phyloP scores from a whole-genome alignment of 2,329 filamentous ascomycete species.

The Sphaceloma murrayae region DNA sequence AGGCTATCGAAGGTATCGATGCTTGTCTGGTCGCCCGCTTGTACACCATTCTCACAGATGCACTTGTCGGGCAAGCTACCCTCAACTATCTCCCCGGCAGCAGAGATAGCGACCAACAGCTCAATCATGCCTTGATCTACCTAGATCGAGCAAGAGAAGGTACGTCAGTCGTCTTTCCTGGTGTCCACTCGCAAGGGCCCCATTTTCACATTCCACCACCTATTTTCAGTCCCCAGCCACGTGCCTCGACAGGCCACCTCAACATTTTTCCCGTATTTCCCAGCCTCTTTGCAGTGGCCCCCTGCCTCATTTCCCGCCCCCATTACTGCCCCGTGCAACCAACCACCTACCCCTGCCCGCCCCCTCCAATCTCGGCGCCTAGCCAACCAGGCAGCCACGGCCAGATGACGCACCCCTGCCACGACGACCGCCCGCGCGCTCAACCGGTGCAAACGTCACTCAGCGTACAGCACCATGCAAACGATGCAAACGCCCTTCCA shows the following conservation, averaged over 20 bases:
- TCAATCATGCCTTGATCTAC: conserved; percentile 24
- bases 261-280: neutral
- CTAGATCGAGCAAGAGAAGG: conserved; percentile 28
- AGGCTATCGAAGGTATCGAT: conserved; percentile 57
- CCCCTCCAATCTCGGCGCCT: neutral
- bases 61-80: conserved; percentile 68
- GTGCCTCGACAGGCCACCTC: neutral
- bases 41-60: conserved; percentile 64
- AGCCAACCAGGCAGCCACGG: neutral
- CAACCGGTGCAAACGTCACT: neutral
- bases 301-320: neutral
- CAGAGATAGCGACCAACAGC: conserved; percentile 22
- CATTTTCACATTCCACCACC: neutral
- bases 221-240: neutral
- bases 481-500: conserved; percentile 2
- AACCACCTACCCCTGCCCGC: conserved; percentile 9
- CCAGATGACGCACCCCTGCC: too few relatives aligned
- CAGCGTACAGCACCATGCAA: neutral
- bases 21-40: conserved; percentile 53
- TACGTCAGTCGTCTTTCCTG: conserved; percentile 20
- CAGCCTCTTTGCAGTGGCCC: neutral
- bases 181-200: neutral
- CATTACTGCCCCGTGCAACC: neutral
- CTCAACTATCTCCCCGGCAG: conserved; percentile 29
- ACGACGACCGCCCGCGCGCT: too few relatives aligned